Percentiles rank a stretch among this genome's conserved stretches.
Conservation (phyloP, 768 basidiomycete species). For the Inosperma sp. region DNA sequence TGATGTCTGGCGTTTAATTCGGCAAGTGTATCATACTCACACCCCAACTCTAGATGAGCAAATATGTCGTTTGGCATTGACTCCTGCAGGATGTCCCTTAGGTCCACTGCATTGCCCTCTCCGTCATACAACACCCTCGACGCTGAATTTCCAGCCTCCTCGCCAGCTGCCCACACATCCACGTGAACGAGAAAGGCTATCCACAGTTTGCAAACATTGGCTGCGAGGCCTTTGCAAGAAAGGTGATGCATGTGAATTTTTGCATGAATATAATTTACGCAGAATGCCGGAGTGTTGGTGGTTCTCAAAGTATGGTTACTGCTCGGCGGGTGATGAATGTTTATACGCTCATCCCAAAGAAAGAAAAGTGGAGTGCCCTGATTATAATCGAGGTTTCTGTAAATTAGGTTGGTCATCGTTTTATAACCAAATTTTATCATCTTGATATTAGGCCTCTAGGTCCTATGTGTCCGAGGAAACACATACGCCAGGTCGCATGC, state of each 20-base stretch:
- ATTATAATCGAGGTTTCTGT: conserved; percentile 95
- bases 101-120: conserved; percentile 89
- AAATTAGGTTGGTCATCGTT: conserved; percentile 64
- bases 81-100: conserved; percentile 82
- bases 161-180: conserved; percentile 79
- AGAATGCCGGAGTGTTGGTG: conserved; percentile 99
- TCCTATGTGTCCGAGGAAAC: conserved; percentile 85
- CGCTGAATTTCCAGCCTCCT: conserved; percentile 85
- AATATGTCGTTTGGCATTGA: conserved; percentile 83
- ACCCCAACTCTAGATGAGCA: too few relatives aligned
- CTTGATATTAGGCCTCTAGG: conserved; percentile 41
- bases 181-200: conserved; percentile 73
- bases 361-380: conserved; percentile 87
- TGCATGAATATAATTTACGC: conserved; percentile 97
- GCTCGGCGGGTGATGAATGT: conserved; percentile 95
- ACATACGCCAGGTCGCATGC: conserved; percentile 87
- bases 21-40: conserved; percentile 3
- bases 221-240: conserved; percentile 97
- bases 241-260: conserved; percentile 95
- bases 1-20: conserved; percentile 23
- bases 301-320: conserved; percentile 97
- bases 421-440: conserved; percentile 1
- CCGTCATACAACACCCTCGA: conserved; percentile 85
- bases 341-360: conserved; percentile 95
- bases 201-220: conserved; percentile 99